Base-by-base conservation (phyloP, 148 eudicot species). In the Nyssa sinensis region DNA sequence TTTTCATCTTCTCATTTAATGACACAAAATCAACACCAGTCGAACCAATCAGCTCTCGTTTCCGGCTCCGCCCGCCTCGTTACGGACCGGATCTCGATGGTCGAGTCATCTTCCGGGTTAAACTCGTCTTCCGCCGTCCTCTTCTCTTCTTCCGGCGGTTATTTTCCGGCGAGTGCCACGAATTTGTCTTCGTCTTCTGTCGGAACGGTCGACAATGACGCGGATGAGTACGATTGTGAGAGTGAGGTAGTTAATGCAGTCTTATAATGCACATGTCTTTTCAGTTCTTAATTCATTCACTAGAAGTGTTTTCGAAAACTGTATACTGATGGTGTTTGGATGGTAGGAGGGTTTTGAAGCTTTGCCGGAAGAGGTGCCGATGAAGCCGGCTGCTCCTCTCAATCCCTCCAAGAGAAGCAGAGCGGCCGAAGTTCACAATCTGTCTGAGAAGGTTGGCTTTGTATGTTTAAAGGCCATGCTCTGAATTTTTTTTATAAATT, bases 341-440 rank as follows among this genome's bases (percentile, higher is more conserved):
- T 74, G 77, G 1, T 53, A 89, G 91, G 90, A 86, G 73, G 93
- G 83, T 51, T 64, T 70, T 49, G 93, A 87, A 71, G 83, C 77
- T 58, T 68, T 73, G 69, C 84, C 66, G 78, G 93, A 72, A 57
- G 93, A 84, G 72, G 73, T 33, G 51, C 81, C 78, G 44, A 72
- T 73, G 5, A 84, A 81, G 78, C 68, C 67, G 39, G 66, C 37
- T n/a, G 77, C 72, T 39, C 66, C 70, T 35, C 77, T 93, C 0
- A 81, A 66, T 70, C 77, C 93, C 28, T 84, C 94, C 0, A 94
- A 94, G 79, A 82, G 98, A 66, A 86, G 84, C 77, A 79, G 97
- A 82, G 95, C 93, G 53, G 98, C 98, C 37, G 93, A 94, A 80
- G 93, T 92, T 72, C 98, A 94, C 80, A 92, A 94, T 84, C 64